Evolutionary conservation across 768 basidiomycete genomes (phyloP).

Genomic region (Tephrocybe rancida): DNA sequence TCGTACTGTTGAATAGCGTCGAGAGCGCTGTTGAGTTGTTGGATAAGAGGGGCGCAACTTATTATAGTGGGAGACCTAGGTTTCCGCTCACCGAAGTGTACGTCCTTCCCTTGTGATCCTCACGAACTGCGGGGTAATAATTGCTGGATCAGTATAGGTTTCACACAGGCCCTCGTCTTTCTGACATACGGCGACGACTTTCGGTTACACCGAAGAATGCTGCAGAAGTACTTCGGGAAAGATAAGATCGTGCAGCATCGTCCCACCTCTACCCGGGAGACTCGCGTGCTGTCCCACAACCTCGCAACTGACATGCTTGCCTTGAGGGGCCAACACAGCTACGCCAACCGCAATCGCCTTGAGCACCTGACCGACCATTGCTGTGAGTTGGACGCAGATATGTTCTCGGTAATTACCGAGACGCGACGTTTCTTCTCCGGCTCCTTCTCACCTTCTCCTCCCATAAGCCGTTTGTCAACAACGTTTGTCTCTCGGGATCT

Average conservation of each 20-base stretch:
- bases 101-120: constrained; percentile 3
- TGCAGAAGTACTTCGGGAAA: constrained; percentile 21
- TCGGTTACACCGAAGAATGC: no score
- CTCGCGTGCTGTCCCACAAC: constrained; percentile 29
- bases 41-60: constrained; percentile 23
- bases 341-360: no score
- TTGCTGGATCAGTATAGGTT: constrained; percentile 17
- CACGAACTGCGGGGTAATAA: not conserved
- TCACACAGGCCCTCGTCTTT: constrained; percentile 17
- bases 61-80: constrained; percentile 26
- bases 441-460: no score
- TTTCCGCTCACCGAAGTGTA: constrained; percentile 20
- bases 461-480: no score
- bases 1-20: no score
- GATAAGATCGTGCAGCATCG: constrained; percentile 24
- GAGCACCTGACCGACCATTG: no score
- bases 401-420: no score
- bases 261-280: constrained; percentile 29
- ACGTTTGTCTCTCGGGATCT: no score
- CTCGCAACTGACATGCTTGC: no score
- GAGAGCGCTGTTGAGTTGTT: constrained; percentile 27
- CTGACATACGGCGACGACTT: constrained; percentile 18
- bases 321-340: no score
- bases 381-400: no score
- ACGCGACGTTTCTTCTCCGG: no score